Evolutionary conservation across 2,329 filamentous ascomycete species (phyloP), one percentile per base, ranked within the genome.

Genomic region (Sporothrix protearum): DNA sequence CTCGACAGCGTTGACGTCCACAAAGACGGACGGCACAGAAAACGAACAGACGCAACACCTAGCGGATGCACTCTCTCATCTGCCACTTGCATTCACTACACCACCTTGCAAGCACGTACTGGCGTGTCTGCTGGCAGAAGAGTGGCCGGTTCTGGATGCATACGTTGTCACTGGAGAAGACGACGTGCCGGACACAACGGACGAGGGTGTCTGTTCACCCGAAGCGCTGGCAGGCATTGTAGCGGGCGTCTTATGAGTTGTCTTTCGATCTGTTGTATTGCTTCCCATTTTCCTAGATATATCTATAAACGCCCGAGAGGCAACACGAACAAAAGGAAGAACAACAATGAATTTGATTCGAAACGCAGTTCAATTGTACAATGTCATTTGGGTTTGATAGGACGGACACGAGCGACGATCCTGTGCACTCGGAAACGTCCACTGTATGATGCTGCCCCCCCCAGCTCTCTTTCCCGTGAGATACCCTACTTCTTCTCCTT

Each of bases 101-200:
- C 74, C 73, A 1, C 92, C 81, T 71, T 99, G 95, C 79, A 97
- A 97, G 81, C 95, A 99, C 80, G 80, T 98, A 5, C 85, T 98
- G 19, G 95, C 95, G 1, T 96, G 92, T 79, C 81, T 95, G 53
- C 79, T 98, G 71, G 90, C 85, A 6, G 90, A 93, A 78, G 83
- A 85, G 63, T 94, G 92, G 83, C 78, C 78, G 0, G 79, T 74
- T 2, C 85, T 96, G 75, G 85, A 84, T 4, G 76, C 77, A 0
- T 87, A 86, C 76, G 84, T 91, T 19, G 84, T 86, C 71, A 84
- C 87, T 75, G 82, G 76, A 77, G 78, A 53, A 85, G 91, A 19
- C 82, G 84, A 30, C 84, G 82, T 73, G 6, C n/a, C 19, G 7
- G 64, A 66, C 2, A 28, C 39, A 3, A 61, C 36, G 8, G 39